Evolutionary conservation across 2,329 filamentous ascomycete species (phyloP), one percentile per base, ranked within the genome.

Genomic region (Monilinia aucupariae): DNA sequence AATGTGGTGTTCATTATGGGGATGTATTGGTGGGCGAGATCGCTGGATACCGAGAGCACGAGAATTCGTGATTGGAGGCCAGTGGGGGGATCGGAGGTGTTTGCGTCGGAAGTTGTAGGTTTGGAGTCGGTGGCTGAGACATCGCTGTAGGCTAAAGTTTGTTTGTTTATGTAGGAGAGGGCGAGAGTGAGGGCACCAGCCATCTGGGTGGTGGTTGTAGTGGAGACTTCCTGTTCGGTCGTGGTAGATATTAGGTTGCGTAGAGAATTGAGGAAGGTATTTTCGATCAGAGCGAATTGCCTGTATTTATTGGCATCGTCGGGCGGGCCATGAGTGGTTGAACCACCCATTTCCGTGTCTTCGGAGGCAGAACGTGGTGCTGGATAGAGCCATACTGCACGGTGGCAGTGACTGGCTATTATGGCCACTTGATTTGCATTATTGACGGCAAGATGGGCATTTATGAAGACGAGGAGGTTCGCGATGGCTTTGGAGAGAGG

Each of bases 1-100:
- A 99, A 99, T 65, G 97, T 96, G 71, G 89, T 85, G 78, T 99
- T 99, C 94, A 99, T 99, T 69, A 96, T 94, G 0, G 93, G 89
- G 62, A 99, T 99, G 78, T 99, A 99, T 76, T 97, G 87, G 65
- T 85, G 89, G 6, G 92, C 86, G 0, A 96, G 85, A 71, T 93
- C 90, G 49, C 83, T 91, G 53, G 91, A 96, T 5, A 97, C 92
- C 54, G 90, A 96, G 61, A 99, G 75, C 67, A 97, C 87, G 61
- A 99, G 82, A 71, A 99, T 96, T 65, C 94, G 89, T 17, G 88
- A 88, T 68, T 90, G 87, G 25, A 94, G 79, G 22, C 83, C 80
- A 2, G 78, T 71, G 65, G 78, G 68, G 68, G 75, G 69, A 34
- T 71, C 69, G 17, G 65, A 63, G 54, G 68, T 63, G 50, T 67